phyloP scores from a whole-genome alignment of 2,329 filamentous ascomycete species.

The Sporothrix globosa region DNA sequence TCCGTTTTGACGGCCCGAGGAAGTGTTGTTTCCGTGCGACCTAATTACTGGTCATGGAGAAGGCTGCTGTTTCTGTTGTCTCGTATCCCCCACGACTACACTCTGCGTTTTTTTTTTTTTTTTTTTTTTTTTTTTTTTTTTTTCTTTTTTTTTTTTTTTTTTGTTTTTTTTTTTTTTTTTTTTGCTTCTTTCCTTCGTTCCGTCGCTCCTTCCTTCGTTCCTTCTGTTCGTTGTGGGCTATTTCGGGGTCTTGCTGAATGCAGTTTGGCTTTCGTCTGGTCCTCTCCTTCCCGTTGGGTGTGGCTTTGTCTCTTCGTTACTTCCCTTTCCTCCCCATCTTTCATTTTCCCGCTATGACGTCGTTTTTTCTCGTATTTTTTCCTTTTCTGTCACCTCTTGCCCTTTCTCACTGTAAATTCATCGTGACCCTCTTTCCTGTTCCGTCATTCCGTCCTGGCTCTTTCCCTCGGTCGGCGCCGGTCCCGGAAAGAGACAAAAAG shows the following conservation, averaged over 20 bases:
- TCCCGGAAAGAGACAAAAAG: constrained; percentile 2
- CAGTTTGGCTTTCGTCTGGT: constrained; percentile 11
- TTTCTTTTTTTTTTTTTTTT: not conserved
- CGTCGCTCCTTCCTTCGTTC: not conserved
- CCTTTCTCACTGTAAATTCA: constrained; percentile 1
- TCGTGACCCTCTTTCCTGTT: constrained; percentile 21
- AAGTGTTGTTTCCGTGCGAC: no score
- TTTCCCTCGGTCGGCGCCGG: constrained; percentile 17
- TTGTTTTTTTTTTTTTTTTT: not conserved
- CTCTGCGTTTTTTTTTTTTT: not conserved
- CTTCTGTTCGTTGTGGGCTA: not conserved
- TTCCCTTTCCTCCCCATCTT: not conserved
- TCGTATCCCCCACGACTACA: not conserved
- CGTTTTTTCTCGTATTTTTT: constrained; percentile 12
- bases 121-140: not conserved
- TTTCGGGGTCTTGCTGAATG: constrained; percentile 19
- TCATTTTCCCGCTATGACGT: not conserved
- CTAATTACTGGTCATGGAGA: no score
- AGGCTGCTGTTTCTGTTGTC: not conserved
- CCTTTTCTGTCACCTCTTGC: not conserved
- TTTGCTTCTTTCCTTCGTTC: not conserved
- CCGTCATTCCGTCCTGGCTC: constrained; percentile 8
- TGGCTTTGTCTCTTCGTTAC: constrained; percentile 5
- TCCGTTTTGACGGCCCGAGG: not conserved
- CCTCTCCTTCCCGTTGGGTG: constrained; percentile 12